These are phyloP conservation scores for Typha latifolia DNA, from an alignment of 176 grass and related monocot genomes.

Conservation along the genomic window DNA sequence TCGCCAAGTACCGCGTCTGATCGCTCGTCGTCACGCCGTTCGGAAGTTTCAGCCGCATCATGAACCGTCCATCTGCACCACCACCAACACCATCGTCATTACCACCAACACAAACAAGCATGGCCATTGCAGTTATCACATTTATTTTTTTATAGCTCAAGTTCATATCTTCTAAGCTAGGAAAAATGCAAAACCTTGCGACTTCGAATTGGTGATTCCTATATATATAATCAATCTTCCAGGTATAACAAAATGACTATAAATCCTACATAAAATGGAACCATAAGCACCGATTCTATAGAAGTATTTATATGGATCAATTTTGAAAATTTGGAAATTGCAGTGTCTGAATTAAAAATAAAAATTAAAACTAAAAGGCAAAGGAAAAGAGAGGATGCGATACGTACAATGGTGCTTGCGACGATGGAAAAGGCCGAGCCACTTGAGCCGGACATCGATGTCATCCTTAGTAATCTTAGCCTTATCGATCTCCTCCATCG, in stretches of 20 bases:
- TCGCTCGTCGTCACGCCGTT: slow-evolving; percentile 96
- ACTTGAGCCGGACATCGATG: slow-evolving; percentile 85
- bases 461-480: slow-evolving; percentile 72
- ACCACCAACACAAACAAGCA: background rate
- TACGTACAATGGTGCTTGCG: slow-evolving; percentile 87
- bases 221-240: too few relatives aligned
- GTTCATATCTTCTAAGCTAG: too few relatives aligned
- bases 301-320: background rate
- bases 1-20: slow-evolving; percentile 83
- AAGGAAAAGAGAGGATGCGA: background rate
- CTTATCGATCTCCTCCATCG: slow-evolving; percentile 66
- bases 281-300: too few relatives aligned
- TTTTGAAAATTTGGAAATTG: background rate
- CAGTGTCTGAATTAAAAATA: background rate
- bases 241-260: too few relatives aligned
- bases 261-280: too few relatives aligned
- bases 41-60: slow-evolving; percentile 96
- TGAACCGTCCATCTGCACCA: slow-evolving; percentile 75
- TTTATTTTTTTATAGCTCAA: too few relatives aligned
- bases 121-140: background rate
- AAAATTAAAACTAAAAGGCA: background rate
- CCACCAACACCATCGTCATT: background rate
- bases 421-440: slow-evolving; percentile 93
- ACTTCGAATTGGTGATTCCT: too few relatives aligned
- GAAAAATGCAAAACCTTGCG: too few relatives aligned